Base-by-base conservation (phyloP, 2,329 filamentous ascomycete genomes). In the Lecanicillium sp. region DNA sequence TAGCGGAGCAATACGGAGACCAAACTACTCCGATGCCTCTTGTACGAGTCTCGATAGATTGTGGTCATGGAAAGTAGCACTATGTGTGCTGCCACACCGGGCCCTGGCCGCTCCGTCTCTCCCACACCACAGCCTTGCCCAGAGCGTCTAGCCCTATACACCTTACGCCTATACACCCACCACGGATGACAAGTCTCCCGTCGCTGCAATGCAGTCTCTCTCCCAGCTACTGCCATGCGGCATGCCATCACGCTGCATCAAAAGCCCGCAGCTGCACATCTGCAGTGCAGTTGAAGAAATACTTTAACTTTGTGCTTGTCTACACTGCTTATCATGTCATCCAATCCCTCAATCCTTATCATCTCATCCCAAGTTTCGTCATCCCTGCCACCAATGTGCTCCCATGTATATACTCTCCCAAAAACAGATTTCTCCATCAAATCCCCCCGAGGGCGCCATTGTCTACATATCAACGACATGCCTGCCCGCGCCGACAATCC, bases 21-120 rank as follows among this genome's bases (percentile, higher is more conserved):
- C 44, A 46, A 46, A 35, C 44, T 35, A 46, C 26, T 46, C 17
- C 4, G 12, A 32, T 26, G 44, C 44, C 44, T 39, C 44, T 32
- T 17, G 7, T 29, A 8, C 35, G 29, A 38, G 44, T 32, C 35
- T 32, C 30, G 35, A 46, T 46, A 39, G 44, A 46, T 46, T 39
- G 43, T 45, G 35, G 17, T 46, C 14, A 19, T n/a, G 7, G 7
- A 6, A 23, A 17, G 14, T 10, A 19, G 19, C n/a, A 30, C 29
- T 10, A 6, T 5, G 17, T 29, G 17, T 19, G 21, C 37, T 24
- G 27, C 27, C 21, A 30, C 27, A 19, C 21, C 29, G 37, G 21
- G 12, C 35, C 42, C 42, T 20, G 17, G 19, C 19, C 17, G 24
- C 26, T 39, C n/a, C 19, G 10, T 36, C 15, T 23, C 29, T 33